Base-by-base conservation (phyloP, 2,329 filamentous ascomycete species). In the Apiospora arundinis region DNA sequence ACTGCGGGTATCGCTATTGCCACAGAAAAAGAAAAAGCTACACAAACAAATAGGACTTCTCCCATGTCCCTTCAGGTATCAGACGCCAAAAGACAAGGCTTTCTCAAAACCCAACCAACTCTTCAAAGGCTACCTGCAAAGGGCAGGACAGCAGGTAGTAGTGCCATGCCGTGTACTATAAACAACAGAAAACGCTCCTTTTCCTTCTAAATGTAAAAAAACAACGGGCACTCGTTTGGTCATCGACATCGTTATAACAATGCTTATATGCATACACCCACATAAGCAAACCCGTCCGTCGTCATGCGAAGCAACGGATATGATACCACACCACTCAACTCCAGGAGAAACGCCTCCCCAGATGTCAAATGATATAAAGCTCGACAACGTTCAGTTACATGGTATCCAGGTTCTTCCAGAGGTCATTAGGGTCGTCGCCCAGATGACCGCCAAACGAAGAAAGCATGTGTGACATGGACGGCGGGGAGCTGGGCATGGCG, bases 401-500 rank as follows among this genome's bases (percentile, higher is more conserved):
- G 56, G 42, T 40, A 23, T 65, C 60, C 18, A 72, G 23, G 16
- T 70, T 63, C 40, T 68, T 67, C 71, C 71, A 72, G 21, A 72
- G 28, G 37, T 72, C 71, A 11, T 23, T 40, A n/a, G 42, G 25
- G 28, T 68, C 73, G 28, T 74, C 72, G 18, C 75, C 71, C 6
- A 68, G 56, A n/a, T 69, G 74, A 6, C 70, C 75, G 11, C 75
- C 73, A 48, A 77, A 79, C 7, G 70, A 78, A 40, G 75, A 32
- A 9, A 73, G 70, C 8, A 71, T 69, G 48, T 76, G 72, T n/a
- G 78, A 74, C 16, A 80, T 49, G 23, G 79, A 66, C 6, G 87
- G 83, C 46, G 87, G 85, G 12, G 86, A 88, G 75, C 85, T 87
- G 7, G 85, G 83, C 81, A 87, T 83, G 12, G 81, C 76, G 40